phyloP scores from a whole-genome alignment of 2,329 filamentous ascomycete genomes.

The Nigrospora osmanthi region DNA sequence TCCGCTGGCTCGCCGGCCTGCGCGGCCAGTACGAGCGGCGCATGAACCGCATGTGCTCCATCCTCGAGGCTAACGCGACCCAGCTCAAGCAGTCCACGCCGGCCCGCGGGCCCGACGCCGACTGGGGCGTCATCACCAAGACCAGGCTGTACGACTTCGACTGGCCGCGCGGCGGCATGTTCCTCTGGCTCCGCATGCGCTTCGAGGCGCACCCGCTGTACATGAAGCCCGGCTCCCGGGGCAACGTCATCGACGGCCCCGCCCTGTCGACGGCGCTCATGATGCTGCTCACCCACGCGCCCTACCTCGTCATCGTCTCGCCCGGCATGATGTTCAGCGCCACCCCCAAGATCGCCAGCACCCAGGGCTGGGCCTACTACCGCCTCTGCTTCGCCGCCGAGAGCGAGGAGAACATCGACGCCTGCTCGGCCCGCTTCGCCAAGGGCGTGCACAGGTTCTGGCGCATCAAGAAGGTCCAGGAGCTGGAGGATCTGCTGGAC shows the following conservation, averaged over 20 bases:
- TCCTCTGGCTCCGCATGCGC: constrained; percentile 71
- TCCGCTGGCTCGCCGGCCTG: constrained; percentile 82
- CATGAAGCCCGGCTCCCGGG: constrained; percentile 22
- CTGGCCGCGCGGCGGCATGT: constrained; percentile 86
- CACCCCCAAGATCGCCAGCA: constrained; percentile 46
- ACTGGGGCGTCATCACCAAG: constrained; percentile 72
- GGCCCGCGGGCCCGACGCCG: constrained; percentile 35
- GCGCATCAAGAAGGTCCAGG: constrained; percentile 58
- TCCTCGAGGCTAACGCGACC: constrained; percentile 61
- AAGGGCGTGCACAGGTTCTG: constrained; percentile 69
- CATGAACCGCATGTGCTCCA: constrained; percentile 71
- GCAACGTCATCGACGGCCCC: constrained; percentile 39
- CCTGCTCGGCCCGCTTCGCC: constrained; percentile 55
- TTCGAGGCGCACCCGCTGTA: constrained; percentile 69
- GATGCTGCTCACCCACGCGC: constrained; percentile 61
- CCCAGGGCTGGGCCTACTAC: constrained; percentile 63
- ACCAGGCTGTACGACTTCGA: constrained; percentile 66
- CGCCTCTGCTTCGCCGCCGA: constrained; percentile 82
- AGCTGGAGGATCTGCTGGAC: constrained; percentile 56
- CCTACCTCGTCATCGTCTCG: constrained; percentile 60
- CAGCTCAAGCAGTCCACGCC: constrained; percentile 56
- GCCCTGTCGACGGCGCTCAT: constrained; percentile 60
- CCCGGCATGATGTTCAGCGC: constrained; percentile 71
- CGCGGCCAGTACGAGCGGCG: constrained; percentile 77
- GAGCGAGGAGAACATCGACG: constrained; percentile 59